Evolutionary conservation across 2,329 filamentous ascomycete species (phyloP).

Genomic region (Nannizziopsis barbatae): DNA sequence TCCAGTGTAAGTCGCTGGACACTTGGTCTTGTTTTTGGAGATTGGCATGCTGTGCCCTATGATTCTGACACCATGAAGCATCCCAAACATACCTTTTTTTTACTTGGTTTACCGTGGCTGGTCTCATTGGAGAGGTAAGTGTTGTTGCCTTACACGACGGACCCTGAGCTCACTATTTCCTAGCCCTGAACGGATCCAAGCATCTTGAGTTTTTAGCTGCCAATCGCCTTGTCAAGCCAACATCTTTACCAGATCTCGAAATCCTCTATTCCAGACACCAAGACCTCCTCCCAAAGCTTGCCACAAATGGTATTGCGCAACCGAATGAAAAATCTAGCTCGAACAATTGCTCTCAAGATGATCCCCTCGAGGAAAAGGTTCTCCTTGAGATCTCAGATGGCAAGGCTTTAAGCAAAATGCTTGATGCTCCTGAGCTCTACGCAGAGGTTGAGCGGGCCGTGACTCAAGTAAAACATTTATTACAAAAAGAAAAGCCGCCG

Average conservation of each 20-base stretch:
- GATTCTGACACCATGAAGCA: conserved; percentile 37
- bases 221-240: conserved; percentile 56
- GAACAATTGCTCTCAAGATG: conserved; percentile 12
- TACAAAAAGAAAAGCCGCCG: conserved; percentile 19
- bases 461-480: conserved; percentile 51
- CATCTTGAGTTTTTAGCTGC: conserved; percentile 72
- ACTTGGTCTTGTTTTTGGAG: background rate
- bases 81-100: conserved; percentile 94
- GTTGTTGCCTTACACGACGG: conserved; percentile 13
- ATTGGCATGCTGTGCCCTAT: too few relatives aligned
- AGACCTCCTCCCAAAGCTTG: conserved; percentile 13
- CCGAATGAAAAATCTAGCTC: conserved; percentile 24
- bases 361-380: conserved; percentile 37
- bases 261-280: conserved; percentile 52
- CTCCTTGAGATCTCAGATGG: conserved; percentile 40
- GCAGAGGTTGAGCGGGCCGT: conserved; percentile 65
- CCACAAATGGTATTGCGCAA: conserved; percentile 13
- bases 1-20: conserved; percentile 57
- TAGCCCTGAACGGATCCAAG: conserved; percentile 67
- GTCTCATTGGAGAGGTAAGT: conserved; percentile 66
- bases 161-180: conserved; percentile 11
- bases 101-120: conserved; percentile 82
- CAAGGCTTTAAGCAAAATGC: conserved; percentile 47
- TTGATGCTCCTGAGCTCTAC: conserved; percentile 59
- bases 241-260: conserved; percentile 60